A percentile compares a stretch with the other conserved stretches of the same genome.
These are phyloP conservation scores for Pestalotiopsis sp. DNA, from an alignment of 2,329 filamentous ascomycete species.

Conservation along the genomic window DNA sequence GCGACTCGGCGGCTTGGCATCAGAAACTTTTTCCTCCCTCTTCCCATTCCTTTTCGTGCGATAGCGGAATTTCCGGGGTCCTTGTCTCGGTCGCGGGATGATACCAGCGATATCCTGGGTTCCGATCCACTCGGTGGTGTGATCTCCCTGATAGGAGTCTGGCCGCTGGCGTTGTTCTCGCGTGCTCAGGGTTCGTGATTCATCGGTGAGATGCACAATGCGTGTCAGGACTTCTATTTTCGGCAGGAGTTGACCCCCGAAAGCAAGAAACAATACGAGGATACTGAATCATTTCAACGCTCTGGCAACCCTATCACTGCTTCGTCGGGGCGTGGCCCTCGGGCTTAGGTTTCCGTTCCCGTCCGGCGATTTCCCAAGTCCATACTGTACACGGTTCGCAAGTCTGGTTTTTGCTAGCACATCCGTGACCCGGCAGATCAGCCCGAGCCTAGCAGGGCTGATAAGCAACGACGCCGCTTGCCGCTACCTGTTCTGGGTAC, in stretches of 20 bases:
- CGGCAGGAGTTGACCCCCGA: not conserved
- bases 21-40: not conserved
- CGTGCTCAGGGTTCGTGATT: not conserved
- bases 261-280: not conserved
- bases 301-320: no score
- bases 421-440: not conserved
- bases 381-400: not conserved
- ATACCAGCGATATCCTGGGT: not conserved
- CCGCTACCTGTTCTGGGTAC: no score
- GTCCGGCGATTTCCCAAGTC: no score
- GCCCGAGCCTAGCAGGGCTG: constrained; percentile 2
- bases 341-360: no score
- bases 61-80: not conserved
- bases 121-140: not conserved
- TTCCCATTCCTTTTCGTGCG: not conserved
- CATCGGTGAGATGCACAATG: not conserved
- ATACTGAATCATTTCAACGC: no score
- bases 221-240: not conserved
- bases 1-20: not conserved
- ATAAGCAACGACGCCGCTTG: not conserved
- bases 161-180: not conserved
- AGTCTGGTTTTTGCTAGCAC: not conserved
- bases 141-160: not conserved
- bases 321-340: no score
- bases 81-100: not conserved